Evolutionary conservation across 2,329 filamentous ascomycete species (phyloP), one percentile per base, ranked within the genome.

Genomic region (Blastomyces silverae): DNA sequence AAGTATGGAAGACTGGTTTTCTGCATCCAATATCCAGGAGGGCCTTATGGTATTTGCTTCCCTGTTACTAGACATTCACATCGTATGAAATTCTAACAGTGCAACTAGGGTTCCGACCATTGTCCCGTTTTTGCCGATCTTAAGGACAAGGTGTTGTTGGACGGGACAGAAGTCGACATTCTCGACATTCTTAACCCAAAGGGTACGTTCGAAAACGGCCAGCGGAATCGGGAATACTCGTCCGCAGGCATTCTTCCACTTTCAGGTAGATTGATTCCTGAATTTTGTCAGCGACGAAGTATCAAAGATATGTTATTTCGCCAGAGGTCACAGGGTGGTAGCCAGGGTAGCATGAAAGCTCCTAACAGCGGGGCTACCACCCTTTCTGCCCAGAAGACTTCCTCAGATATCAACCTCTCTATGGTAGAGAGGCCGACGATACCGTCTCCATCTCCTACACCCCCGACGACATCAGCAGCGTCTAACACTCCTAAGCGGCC

Each of bases 241-340:
- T 72, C 80, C 2, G 89, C 87, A 69, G 85, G 90, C 69, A 77
- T 89, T 0, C 82, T 93, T 13, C 84, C 89, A 2, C 81, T 89
- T 64, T 97, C 92, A 28, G 92, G 89, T 0, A 91, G 87, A 73
- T 82, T 95, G 11, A 89, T 97, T 64, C 89, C 91, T 1, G 92
- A 97, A 70, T 97, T 97, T 70, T 86, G 92, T 72, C 87, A 88
- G 66, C 86, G 94, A 25, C 85, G 86, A 69, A 96, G 82, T 73
- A 97, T 99, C 72, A 90, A 89, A 70, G 92, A 96, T 72, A 97
- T 99, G 94, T 97, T 97, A 73, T 81, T 81, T 66, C 86, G 83
- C 70, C 48, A 62, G n/a, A 55, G 46, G 15, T 42, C 42, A 25
- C 48, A 42, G 1, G 34, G 34, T 28, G 25, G 25, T 28, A 39